phyloP scores from a whole-genome alignment of 352 stramenopile genomes.

The Phytophthora rubi region DNA sequence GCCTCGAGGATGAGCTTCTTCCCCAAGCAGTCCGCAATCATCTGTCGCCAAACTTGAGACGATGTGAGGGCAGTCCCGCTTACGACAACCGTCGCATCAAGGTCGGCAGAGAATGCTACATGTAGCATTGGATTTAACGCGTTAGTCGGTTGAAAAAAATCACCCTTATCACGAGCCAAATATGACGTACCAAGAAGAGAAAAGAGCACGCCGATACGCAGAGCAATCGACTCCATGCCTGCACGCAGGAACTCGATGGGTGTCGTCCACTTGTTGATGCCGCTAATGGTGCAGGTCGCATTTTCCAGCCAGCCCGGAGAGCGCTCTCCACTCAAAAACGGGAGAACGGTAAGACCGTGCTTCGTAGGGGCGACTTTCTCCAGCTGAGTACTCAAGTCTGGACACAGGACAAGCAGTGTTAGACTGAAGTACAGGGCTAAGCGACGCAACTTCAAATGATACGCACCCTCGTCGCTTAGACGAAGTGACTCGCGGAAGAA shows the following conservation, averaged over 20 bases:
- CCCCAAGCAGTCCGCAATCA: slow-evolving; percentile 84
- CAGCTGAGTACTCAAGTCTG: slow-evolving; percentile 38
- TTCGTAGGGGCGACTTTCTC: slow-evolving; percentile 58
- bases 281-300: slow-evolving; percentile 90
- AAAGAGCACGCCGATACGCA: slow-evolving; percentile 89
- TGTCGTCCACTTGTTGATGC: slow-evolving; percentile 92
- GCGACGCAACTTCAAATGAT: neutral
- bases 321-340: slow-evolving; percentile 94
- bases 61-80: slow-evolving; percentile 82
- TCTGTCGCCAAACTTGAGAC: slow-evolving; percentile 88
- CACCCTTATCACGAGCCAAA: neutral
- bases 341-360: slow-evolving; percentile 88
- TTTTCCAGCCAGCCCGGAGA: slow-evolving; percentile 93
- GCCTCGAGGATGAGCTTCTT: slow-evolving; percentile 76
- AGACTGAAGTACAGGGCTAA: neutral
- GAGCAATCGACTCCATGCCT: slow-evolving; percentile 91
- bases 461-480: slow-evolving; percentile 52
- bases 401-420: neutral
- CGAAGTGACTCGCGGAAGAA: slow-evolving; percentile 87
- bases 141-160: neutral
- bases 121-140: slow-evolving; percentile 3
- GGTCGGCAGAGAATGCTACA: slow-evolving; percentile 47
- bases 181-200: slow-evolving; percentile 70
- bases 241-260: slow-evolving; percentile 89
- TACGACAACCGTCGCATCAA: slow-evolving; percentile 67